Base-by-base conservation (phyloP, 805 yeast species). In the Metschnikowia shivogae region DNA sequence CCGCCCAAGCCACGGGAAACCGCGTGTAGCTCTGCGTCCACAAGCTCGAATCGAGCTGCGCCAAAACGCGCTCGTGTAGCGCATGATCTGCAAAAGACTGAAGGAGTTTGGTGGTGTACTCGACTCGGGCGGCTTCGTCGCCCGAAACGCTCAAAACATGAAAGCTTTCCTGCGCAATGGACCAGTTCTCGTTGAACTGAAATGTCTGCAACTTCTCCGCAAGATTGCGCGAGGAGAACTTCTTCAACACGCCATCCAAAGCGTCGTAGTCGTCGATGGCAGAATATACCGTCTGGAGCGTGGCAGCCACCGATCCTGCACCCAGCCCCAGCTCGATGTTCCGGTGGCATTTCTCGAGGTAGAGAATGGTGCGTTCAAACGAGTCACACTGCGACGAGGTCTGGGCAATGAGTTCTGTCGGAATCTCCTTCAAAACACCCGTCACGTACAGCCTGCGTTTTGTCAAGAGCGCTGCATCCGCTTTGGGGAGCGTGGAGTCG, bases 241-340 rank as follows among this genome's bases (percentile, higher is more conserved):
- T 76, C 47, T 86, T 81, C 45, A 90, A 67, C 4, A 88, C 80
- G 19, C 99, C 99, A 59, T 86, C 90, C 28, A 93, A 71, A 0
- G 96, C 82, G 67, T 93, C 99, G 31, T 83, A 75, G 58, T 95
- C 99, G 55, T 89, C 92, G 39, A 93, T 80, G 46, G 80, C 84
- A 6, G 96, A 84, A 61, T 93, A 93, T 70, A 90, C 86, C 24
- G 76, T 74, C 55, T 88, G 89, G n/a, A 93, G 63, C 5, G 81
- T 73, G 1, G 68, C 60, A 19, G 72, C 73, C 56, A 67, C 20
- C 31, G 26, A 22, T 19, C 39, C 49, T 9, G 32, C n/a, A 11
- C 13, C 14, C 32, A 29, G 32, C 5, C 14, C 32, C 32, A 11
- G 32, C 14, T 29, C 14, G 7, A 12, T 11, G 14, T 53, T 65